Conservation (phyloP, 1,284 basidiomycete genomes). For the Ustilago bromivora region DNA sequence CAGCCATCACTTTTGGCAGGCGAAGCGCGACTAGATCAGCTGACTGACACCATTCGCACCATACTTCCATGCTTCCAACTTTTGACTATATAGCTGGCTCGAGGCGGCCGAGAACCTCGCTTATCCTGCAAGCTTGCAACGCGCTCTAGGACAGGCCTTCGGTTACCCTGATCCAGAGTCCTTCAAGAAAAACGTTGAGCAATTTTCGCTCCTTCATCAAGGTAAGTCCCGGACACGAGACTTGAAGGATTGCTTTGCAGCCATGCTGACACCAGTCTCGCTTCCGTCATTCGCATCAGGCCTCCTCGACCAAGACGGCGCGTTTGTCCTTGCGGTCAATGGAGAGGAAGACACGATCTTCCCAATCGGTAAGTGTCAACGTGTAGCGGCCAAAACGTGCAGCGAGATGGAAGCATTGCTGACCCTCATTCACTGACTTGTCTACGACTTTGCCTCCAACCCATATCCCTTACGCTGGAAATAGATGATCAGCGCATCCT, state of each 20-base stretch:
- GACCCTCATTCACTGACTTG: not conserved
- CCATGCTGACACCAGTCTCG: not conserved
- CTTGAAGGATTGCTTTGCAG: not conserved
- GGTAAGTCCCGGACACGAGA: slow-evolving; percentile 3
- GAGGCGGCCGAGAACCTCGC: slow-evolving; percentile 38
- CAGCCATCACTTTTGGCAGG: not conserved
- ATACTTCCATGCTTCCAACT: not conserved
- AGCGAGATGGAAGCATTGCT: not conserved
- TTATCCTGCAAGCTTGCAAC: slow-evolving; percentile 47
- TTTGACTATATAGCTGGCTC: slow-evolving; percentile 29
- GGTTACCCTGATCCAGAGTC: slow-evolving; percentile 33
- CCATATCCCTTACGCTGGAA: not conserved
- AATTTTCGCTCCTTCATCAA: slow-evolving; percentile 40
- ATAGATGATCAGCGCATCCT: slow-evolving; percentile 48
- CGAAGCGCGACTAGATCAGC: not conserved
- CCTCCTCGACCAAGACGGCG: slow-evolving; percentile 30
- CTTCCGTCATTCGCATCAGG: slow-evolving; percentile 6
- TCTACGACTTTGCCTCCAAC: not conserved
- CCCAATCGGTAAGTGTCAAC: slow-evolving; percentile 34
- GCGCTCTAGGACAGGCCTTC: slow-evolving; percentile 32
- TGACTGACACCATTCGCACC: not conserved
- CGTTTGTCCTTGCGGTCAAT: slow-evolving; percentile 34
- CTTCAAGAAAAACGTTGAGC: slow-evolving; percentile 32
- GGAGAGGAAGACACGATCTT: slow-evolving; percentile 49
- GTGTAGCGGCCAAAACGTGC: not conserved